A percentile compares a stretch with the other conserved stretches of the same genome.
phyloP scores from a whole-genome alignment of 129 eudicot species.

The Chrysanthemum makinoi region DNA sequence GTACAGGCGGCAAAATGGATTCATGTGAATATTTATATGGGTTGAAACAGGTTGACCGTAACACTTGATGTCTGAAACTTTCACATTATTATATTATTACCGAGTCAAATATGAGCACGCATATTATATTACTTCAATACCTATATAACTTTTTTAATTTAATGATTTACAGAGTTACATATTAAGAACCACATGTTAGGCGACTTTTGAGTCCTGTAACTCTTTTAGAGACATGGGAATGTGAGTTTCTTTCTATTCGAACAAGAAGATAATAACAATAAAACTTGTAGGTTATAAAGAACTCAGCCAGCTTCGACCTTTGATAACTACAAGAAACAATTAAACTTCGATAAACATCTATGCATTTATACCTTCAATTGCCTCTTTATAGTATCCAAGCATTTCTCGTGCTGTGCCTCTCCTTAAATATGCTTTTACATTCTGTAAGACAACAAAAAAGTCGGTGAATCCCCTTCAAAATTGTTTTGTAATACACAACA shows the following conservation, averaged over 20 bases:
- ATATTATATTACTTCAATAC: too few species aligned
- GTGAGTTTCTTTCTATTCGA: background rate
- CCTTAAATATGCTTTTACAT: conserved; percentile 77
- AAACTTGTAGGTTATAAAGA: background rate
- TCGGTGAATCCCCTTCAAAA: background rate
- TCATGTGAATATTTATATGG: too few species aligned
- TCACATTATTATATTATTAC: too few species aligned
- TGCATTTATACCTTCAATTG: conserved; percentile 57
- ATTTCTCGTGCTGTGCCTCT: conserved; percentile 94
- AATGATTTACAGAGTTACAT: too few species aligned
- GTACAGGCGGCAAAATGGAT: background rate
- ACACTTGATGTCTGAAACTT: too few species aligned
- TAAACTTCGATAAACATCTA: background rate
- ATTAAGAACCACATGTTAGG: too few species aligned
- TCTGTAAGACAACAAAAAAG: conserved; percentile 43
- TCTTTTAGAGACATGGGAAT: conserved; percentile 10
- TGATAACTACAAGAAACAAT: background rate
- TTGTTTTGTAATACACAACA: background rate
- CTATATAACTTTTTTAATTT: too few species aligned
- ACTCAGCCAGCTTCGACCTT: background rate
- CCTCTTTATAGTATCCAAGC: conserved; percentile 83
- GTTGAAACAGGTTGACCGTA: too few species aligned
- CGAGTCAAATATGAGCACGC: too few species aligned
- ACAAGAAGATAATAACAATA: too few species aligned
- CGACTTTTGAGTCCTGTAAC: background rate